Evolutionary conservation across 495 filamentous ascomycete genomes (phyloP).

Genomic region (Penicillium canescens): DNA sequence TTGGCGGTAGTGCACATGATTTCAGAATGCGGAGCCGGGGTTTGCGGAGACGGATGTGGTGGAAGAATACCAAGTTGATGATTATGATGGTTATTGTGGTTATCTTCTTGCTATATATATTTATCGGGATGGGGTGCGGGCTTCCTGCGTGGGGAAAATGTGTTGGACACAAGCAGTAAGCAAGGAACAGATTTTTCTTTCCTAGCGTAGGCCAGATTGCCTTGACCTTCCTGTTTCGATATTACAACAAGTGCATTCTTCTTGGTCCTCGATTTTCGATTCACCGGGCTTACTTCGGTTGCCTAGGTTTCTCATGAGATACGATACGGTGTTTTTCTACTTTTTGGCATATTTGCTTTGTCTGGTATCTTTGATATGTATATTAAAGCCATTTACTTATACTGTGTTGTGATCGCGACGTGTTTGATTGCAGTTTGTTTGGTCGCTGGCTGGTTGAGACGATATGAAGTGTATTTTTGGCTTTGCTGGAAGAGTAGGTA

Average conservation of each 20-base stretch:
- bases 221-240: background rate
- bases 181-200: background rate
- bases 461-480: background rate
- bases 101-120: conserved; percentile 78
- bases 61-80: conserved; percentile 98
- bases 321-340: conserved; percentile 10
- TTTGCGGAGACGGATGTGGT: conserved; percentile 94
- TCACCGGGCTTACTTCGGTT: conserved; percentile 5
- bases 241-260: conserved; percentile 16
- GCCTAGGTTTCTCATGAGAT: conserved; percentile 12
- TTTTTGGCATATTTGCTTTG: background rate
- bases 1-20: conserved; percentile 83
- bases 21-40: conserved; percentile 84
- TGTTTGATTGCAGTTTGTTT: background rate
- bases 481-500: background rate
- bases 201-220: too few species aligned
- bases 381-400: conserved; percentile 12
- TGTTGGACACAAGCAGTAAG: conserved; percentile 31
- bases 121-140: conserved; percentile 74
- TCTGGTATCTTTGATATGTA: conserved; percentile 5
- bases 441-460: background rate
- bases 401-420: background rate
- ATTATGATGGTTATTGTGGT: conserved; percentile 77
- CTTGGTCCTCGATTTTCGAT: conserved; percentile 5
- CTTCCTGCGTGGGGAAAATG: conserved; percentile 61